phyloP scores from a whole-genome alignment of 176 grass and related monocot genomes.

The Oryza rufipogon region DNA sequence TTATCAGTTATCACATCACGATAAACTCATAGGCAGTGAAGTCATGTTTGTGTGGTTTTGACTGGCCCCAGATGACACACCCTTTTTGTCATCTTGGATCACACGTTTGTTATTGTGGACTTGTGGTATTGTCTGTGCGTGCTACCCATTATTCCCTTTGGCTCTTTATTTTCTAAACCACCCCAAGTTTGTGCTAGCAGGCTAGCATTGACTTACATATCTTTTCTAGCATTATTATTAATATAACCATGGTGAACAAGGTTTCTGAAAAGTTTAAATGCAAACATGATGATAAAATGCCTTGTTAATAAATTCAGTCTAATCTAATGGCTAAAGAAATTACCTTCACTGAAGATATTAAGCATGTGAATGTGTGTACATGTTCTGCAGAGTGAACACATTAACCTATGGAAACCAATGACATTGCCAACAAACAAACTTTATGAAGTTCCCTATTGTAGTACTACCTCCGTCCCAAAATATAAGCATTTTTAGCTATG shows the following conservation, averaged over 20 bases:
- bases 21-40: neutral
- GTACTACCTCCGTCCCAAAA: no score
- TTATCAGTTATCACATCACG: neutral
- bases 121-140: neutral
- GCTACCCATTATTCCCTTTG: neutral
- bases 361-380: neutral
- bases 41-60: neutral
- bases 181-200: neutral
- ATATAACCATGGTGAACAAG: neutral
- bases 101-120: neutral
- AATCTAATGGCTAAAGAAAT: slow-evolving; percentile 6
- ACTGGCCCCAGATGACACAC: neutral
- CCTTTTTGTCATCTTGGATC: neutral
- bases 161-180: neutral
- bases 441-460: neutral
- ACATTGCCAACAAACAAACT: neutral
- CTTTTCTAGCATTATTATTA: slow-evolving; percentile 9
- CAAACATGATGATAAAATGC: neutral
- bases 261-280: slow-evolving; percentile 11
- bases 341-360: neutral
- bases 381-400: slow-evolving; percentile 23
- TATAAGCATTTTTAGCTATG: no score
- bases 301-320: neutral
- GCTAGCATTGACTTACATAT: neutral
- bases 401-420: neutral